Evolutionary conservation across 306 rosid genomes (phyloP), one percentile per base, ranked within the genome.

Genomic region (Malus sylvestris): DNA sequence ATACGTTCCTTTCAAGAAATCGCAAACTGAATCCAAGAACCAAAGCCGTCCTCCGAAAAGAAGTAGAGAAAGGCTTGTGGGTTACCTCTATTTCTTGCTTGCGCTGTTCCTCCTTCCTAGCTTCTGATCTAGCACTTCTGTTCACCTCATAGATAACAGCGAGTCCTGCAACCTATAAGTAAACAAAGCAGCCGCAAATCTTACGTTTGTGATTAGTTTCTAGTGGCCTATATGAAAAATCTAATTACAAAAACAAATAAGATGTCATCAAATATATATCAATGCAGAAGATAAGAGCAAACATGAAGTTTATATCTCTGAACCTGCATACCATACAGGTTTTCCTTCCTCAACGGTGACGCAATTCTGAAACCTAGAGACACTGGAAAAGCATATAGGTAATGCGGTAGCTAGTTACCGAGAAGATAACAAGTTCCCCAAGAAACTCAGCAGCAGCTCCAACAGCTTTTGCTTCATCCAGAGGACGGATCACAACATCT

Each of bases 141-240:
- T 38, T 25, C 76, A 72, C 76, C 67, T 72, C 76, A 58, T 20
- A 72, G 67, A 72, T 16, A 1, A 72, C 40, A 38, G 10, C 55
- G 16, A 58, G 15, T 72, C 76, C 76, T 38, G 76, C 76, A 72
- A 58, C 76, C 76, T 72, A 57, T 38, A 57, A 23, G 66, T n/a
- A 72, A 42, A 33, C 38, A 38, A 32, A 57, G 9, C 76, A 23
- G 23, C n/a, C 58, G 27, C 29, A 45, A 45, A 30, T 53, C 30
- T 18, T 13, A 51, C 16, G 1, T 49, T 71, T 5, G 64, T 58
- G 30, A 58, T 22, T 15, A 15, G 30, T 30, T 62, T 62, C 35
- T 23, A 57, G 62, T 10, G 63, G 13, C 63, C 63, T 58, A 22
- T 61, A 25, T n/a, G 63, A 13, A 58, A 58, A 58, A 58, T 22